A percentile compares a stretch with the other conserved stretches of the same genome.
Conservation (phyloP, 208 protist genomes). For the Trypanosoma mega region DNA sequence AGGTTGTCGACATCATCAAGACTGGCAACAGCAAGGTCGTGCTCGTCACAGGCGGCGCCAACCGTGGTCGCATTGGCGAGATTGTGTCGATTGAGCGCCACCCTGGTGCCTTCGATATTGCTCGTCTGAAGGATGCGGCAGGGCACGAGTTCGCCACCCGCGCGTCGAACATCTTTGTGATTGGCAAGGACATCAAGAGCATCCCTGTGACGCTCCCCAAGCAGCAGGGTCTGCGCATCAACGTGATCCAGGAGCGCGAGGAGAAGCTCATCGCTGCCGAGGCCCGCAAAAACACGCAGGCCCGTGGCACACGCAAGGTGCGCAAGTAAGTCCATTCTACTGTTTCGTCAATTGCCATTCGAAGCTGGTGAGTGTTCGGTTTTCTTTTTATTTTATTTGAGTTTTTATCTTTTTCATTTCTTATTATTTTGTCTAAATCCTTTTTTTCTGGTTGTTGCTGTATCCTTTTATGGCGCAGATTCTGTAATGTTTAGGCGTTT, state of each 20-base stretch:
- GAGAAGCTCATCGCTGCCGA: slow-evolving; percentile 78
- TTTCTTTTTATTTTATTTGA: slow-evolving; percentile 6
- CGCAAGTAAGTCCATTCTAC: slow-evolving; percentile 64
- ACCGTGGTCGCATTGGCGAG: slow-evolving; percentile 98
- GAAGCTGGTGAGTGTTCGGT: slow-evolving; percentile 1
- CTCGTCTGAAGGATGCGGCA: slow-evolving; percentile 94
- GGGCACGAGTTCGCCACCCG: slow-evolving; percentile 98
- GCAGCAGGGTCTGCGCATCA: slow-evolving; percentile 94
- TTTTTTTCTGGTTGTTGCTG: slow-evolving; percentile 1
- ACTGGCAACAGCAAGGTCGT: slow-evolving; percentile 92
- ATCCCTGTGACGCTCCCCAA: slow-evolving; percentile 95
- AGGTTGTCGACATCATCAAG: slow-evolving; percentile 92
- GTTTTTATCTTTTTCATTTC: slow-evolving; percentile 7
- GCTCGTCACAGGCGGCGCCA: slow-evolving; percentile 97
- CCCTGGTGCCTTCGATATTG: slow-evolving; percentile 97
- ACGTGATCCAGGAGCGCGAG: slow-evolving; percentile 89
- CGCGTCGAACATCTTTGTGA: slow-evolving; percentile 98
- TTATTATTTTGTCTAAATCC: slow-evolving; percentile 14
- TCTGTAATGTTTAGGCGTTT: slow-evolving; percentile 8
- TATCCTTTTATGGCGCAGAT: slow-evolving; percentile 1
- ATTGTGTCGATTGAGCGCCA: slow-evolving; percentile 94
- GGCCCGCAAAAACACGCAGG: slow-evolving; percentile 52
- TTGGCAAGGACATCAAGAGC: slow-evolving; percentile 93
- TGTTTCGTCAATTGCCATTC: background rate
- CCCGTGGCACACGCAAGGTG: slow-evolving; percentile 45